Evolutionary conservation across 129 eudicot species (phyloP).

Genomic region (Deinandra increscens): DNA sequence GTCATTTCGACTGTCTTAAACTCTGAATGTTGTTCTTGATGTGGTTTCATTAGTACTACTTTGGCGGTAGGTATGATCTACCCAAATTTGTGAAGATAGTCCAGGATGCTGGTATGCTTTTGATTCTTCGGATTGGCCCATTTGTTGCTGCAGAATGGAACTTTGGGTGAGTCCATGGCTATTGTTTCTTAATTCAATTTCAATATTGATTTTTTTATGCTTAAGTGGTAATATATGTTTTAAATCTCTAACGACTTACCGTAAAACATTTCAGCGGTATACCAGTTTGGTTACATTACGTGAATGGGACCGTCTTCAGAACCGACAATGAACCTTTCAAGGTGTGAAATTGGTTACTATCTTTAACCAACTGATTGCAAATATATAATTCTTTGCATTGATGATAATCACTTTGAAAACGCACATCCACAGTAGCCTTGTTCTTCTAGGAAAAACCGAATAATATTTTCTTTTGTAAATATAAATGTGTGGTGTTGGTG

Average conservation of each 20-base stretch:
- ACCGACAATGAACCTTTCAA: conserved; percentile 91
- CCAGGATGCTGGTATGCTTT: conserved; percentile 82
- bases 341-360: conserved; percentile 47
- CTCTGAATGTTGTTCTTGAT: conserved; percentile 3
- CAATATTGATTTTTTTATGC: conserved; percentile 4
- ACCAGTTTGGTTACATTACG: conserved; percentile 97
- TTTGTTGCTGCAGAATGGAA: conserved; percentile 99
- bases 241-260: conserved; percentile 21
- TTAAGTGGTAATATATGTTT: conserved; percentile 5
- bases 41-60: conserved; percentile 56
- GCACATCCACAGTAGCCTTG: not conserved
- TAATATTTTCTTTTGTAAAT: not conserved
- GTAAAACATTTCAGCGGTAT: conserved; percentile 58
- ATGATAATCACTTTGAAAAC: not conserved
- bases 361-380: no score
- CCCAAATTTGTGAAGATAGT: conserved; percentile 89
- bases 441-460: not conserved
- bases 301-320: conserved; percentile 83
- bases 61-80: conserved; percentile 91
- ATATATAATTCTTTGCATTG: not conserved
- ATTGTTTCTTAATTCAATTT: not conserved
- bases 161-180: conserved; percentile 60
- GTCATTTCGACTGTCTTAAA: conserved; percentile 5
- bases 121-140: conserved; percentile 93
- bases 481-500: not conserved